Conservation (phyloP, 805 yeast genomes). For the Suhomyces emberorum region DNA sequence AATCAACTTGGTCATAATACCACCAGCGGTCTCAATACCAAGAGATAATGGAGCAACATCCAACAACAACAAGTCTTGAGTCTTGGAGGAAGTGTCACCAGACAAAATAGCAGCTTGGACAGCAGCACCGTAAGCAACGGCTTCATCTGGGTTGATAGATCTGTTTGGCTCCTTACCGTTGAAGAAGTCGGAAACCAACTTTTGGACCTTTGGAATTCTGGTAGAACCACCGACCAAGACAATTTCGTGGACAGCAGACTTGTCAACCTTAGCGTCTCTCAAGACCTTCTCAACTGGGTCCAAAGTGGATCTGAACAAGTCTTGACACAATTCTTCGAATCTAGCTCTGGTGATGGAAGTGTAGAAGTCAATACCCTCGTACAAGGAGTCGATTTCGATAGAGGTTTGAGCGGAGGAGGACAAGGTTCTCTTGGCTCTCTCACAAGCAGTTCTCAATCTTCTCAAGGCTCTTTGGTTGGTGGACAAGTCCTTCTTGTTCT, state of each 20-base stretch:
- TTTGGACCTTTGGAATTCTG: conserved; percentile 96
- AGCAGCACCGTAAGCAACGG: conserved; percentile 99
- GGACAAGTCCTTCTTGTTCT: conserved; percentile 92
- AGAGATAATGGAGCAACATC: conserved; percentile 97
- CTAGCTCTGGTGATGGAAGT: conserved; percentile 96
- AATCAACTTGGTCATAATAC: conserved; percentile 96
- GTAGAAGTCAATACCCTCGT: conserved; percentile 95
- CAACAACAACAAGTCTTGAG: conserved; percentile 88
- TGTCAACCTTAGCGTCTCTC: conserved; percentile 86
- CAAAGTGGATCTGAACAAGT: conserved; percentile 87
- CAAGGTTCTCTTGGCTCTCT: conserved; percentile 98
- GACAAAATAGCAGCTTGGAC: conserved; percentile 96
- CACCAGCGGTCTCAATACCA: conserved; percentile 99
- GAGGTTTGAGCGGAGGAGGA: conserved; percentile 95
- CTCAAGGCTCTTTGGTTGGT: conserved; percentile 95
- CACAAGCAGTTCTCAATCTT: conserved; percentile 98
- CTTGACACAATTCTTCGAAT: conserved; percentile 94
- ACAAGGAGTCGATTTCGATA: conserved; percentile 90
- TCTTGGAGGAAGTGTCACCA: conserved; percentile 94
- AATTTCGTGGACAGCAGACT: conserved; percentile 85
- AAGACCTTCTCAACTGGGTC: conserved; percentile 96
- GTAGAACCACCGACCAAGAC: conserved; percentile 98
- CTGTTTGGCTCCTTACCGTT: conserved; percentile 96
- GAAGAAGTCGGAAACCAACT: conserved; percentile 92
- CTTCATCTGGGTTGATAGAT: conserved; percentile 97